phyloP scores from a whole-genome alignment of 2,329 filamentous ascomycete species.

The Didymella keratinophila region DNA sequence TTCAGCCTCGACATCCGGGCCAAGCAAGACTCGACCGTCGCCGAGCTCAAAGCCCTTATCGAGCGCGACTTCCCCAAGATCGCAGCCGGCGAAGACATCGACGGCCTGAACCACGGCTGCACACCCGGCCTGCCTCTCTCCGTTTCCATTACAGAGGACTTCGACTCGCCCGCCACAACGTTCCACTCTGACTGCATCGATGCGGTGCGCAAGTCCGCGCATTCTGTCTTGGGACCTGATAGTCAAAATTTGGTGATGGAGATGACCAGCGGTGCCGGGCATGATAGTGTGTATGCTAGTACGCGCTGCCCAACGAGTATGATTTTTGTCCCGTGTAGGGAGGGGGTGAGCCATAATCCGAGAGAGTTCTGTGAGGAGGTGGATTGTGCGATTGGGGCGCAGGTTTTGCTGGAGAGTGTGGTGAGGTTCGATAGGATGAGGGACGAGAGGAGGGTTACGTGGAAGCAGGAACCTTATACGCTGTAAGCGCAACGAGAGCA shows the following conservation, averaged over 20 bases:
- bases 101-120: constrained; percentile 54
- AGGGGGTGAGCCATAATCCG: constrained; percentile 59
- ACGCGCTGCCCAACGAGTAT: constrained; percentile 58
- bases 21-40: constrained; percentile 63
- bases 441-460: constrained; percentile 44
- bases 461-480: constrained; percentile 44
- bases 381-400: constrained; percentile 57
- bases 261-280: constrained; percentile 71
- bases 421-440: constrained; percentile 58
- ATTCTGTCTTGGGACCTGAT: constrained; percentile 62
- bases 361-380: constrained; percentile 56
- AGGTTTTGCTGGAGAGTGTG: constrained; percentile 61
- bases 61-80: constrained; percentile 66
- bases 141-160: constrained; percentile 68
- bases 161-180: constrained; percentile 62
- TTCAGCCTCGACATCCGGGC: constrained; percentile 75
- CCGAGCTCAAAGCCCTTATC: constrained; percentile 65
- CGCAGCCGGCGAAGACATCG: constrained; percentile 64
- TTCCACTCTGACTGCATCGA: constrained; percentile 74
- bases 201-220: constrained; percentile 69
- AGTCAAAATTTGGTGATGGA: constrained; percentile 62
- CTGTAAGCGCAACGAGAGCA: neutral
- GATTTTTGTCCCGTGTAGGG: constrained; percentile 58
- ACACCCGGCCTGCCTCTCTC: constrained; percentile 60
- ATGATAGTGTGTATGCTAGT: constrained; percentile 61